phyloP scores from a whole-genome alignment of 148 eudicot genomes.

The Amaranthus palmeri region DNA sequence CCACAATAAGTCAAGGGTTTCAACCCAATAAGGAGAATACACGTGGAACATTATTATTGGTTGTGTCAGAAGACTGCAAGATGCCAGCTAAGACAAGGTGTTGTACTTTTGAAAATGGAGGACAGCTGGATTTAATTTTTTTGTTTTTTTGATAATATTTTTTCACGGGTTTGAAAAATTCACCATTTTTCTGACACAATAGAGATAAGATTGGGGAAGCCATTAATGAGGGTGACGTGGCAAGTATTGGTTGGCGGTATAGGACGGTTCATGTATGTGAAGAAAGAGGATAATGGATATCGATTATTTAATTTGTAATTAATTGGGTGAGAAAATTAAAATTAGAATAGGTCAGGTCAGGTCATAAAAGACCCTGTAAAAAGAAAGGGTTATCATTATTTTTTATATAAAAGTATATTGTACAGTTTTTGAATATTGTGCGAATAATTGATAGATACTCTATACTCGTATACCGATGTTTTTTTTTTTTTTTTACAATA shows the following conservation, averaged over 20 bases:
- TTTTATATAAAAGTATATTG: too few species aligned
- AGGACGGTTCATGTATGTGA: constrained; percentile 13
- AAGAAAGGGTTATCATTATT: too few species aligned
- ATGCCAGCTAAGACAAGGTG: constrained; percentile 9
- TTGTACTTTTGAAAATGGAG: constrained; percentile 5
- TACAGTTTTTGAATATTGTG: too few species aligned
- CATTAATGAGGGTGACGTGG: constrained; percentile 8
- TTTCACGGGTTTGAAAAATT: constrained; percentile 13
- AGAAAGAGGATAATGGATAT: not conserved
- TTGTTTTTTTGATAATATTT: not conserved
- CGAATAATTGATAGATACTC: too few species aligned
- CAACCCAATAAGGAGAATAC: not conserved
- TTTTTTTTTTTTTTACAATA: too few species aligned
- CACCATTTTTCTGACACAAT: constrained; percentile 11
- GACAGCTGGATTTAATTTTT: constrained; percentile 14
- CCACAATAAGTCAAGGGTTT: not conserved
- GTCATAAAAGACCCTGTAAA: too few species aligned
- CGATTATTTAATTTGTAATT: not conserved
- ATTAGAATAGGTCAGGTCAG: too few species aligned
- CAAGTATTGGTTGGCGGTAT: not conserved
- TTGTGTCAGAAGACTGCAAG: not conserved
- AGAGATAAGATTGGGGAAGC: not conserved
- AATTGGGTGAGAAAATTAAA: constrained; percentile 19
- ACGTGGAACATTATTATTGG: not conserved
- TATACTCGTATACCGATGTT: too few species aligned